Evolutionary conservation across 2,329 filamentous ascomycete species (phyloP), one percentile per base, ranked within the genome.

Genomic region (Apiospora sp.): DNA sequence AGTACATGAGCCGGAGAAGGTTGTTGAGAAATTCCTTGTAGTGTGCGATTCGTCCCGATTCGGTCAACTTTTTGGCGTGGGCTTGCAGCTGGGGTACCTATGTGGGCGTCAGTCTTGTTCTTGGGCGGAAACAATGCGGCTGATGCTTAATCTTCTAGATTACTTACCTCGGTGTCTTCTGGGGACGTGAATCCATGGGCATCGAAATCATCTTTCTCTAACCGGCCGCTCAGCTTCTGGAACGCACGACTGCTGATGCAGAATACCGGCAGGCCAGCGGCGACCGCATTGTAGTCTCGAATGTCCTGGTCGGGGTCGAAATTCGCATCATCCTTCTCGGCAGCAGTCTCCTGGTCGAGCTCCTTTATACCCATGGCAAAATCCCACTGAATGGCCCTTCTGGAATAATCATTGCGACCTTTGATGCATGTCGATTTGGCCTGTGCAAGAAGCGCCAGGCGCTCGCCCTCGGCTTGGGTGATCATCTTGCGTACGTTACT

Each of bases 161-260:
- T 13, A 34, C 54, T 41, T 41, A 41, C 84, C 76, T 88, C 90
- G 0, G 91, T 92, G 72, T 92, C 86, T 2, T 88, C 83, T 0
- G 82, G 54, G 4, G 82, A 79, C 1, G 80, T 79, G 77, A 92
- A 93, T 0, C 90, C 90, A 16, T 78, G 67, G 14, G 81, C 75
- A 1, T 83, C 80, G 34, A 71, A 64, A 12, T 92, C 90, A 61
- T 87, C 68, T 12, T n/a, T 87, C 70, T 82, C 78, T 12, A 92
- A 77, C 4, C 88, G 84, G 1, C 87, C 89, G 51, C 84, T 82
- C n/a, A 92, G 80, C 75, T 90, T 89, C 75, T 93, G 90, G 71
- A 91, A 93, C 0, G 87, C 90, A 64, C 87, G 83, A 67, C 87
- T 89, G 72, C 88, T 91, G 22, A 92, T 88, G 74, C 90, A 92